Evolutionary conservation across 139 green algal genomes (phyloP).

Genomic region (Medakamo hakoo): DNA sequence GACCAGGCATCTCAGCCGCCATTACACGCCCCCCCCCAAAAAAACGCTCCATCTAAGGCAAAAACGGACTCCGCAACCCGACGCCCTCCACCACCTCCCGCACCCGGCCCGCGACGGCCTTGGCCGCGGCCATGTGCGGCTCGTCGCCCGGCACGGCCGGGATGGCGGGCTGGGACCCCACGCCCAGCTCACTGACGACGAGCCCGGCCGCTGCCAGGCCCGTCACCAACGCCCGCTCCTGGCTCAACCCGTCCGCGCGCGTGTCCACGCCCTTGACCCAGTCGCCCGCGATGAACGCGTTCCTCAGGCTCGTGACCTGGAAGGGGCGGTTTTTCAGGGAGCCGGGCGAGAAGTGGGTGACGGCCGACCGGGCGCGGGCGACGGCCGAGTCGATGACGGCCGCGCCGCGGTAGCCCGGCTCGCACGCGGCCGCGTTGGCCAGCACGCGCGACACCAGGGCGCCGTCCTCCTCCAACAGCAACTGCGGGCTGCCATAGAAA

Average conservation of each 20-base stretch:
- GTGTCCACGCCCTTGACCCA: conserved; percentile 68
- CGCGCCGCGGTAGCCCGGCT: conserved; percentile 43
- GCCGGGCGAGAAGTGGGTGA: conserved; percentile 76
- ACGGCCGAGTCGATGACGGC: conserved; percentile 50
- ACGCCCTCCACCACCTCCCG: conserved; percentile 10
- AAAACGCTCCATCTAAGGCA: neutral
- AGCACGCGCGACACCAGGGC: conserved; percentile 48
- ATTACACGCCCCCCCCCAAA: neutral
- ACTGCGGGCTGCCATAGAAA: conserved; percentile 61
- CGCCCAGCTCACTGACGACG: conserved; percentile 28
- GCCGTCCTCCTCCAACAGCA: conserved; percentile 63
- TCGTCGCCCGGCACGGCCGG: conserved; percentile 50
- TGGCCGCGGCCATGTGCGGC: conserved; percentile 50
- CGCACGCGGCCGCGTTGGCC: conserved; percentile 42
- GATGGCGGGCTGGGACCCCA: conserved; percentile 20
- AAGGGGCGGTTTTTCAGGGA: conserved; percentile 32
- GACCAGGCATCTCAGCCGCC: neutral
- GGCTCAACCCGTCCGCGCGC: conserved; percentile 60
- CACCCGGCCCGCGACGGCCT: conserved; percentile 15
- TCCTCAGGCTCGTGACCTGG: conserved; percentile 52
- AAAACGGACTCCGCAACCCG: conserved; percentile 15
- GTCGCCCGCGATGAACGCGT: conserved; percentile 64
- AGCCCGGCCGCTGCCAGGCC: conserved; percentile 65
- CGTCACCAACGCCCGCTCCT: conserved; percentile 70
- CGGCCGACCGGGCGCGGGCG: conserved; percentile 51